Base-by-base conservation (phyloP, 2,329 filamentous ascomycete genomes). In the Sporothrix inflata region DNA sequence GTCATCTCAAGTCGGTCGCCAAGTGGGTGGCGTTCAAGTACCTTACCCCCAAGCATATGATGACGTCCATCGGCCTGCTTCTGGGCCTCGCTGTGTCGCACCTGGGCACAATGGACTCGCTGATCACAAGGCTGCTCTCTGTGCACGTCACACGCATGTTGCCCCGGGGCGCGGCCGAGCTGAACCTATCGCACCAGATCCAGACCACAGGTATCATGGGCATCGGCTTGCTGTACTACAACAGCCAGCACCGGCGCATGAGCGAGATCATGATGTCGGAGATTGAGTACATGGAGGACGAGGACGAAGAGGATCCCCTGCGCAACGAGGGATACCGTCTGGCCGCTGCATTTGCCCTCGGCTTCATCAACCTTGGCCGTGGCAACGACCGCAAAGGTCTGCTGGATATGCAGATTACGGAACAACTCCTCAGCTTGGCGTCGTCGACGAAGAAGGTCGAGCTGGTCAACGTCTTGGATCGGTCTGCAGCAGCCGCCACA, bases 21-120 rank as follows among this genome's bases (percentile, higher is more conserved):
- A 98, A 98, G 83, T 99, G 96, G 95, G 91, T 99, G 57, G 95
- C 94, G 9, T 99, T 98, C 87, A 98, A 98, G 79, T 99, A 99
- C 77, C 85, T 99, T n/a, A 99, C 96, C 0, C 95, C 96, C 1
- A 99, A 99, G 78, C 97, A 99, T 81, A 97, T 94, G 34, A 99
- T 99, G 96, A 98, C 96, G 30, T 98, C 96, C 0, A 95, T 99
- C 71, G 96, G 96, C 11, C 85, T 99, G n/a, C 86, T 99, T 3
- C 85, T 99, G 0, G 96, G 96, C 0, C 85, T 99, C 21, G 94
- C 96, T 9, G 96, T 93, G 34, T 98, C 96, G 1, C 97, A 97
- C 79, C 86, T 98, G 76, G 96, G 97, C 1, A 98, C 94, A 2
- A 98, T 98, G 95, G 96, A 99, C 80, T 96, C 93, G 1, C 86